Base-by-base conservation (phyloP, 2,329 filamentous ascomycete genomes). In the Botrytis squamosa region DNA sequence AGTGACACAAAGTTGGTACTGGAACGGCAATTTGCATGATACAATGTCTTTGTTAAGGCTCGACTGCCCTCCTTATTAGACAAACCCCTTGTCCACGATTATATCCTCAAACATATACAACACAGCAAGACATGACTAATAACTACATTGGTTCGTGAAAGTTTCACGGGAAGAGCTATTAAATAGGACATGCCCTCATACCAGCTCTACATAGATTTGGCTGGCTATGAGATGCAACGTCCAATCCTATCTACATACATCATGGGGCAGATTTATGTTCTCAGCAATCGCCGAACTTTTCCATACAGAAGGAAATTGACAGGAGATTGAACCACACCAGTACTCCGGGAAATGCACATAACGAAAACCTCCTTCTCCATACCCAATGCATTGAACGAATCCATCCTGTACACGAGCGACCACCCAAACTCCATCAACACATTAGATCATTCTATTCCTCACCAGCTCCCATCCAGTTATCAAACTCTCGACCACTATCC, bases 381-480 rank as follows among this genome's bases (percentile, higher is more conserved):
- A 69, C 65, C 46, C 55, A 46, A 60, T 71, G 57, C 59, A 33
- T 66, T 63, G 38, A 46, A 68, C 52, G n/a, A 57, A 57, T 29
- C 14, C 52, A 73, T 44, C 69, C 59, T 72, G 40, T 73, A 63
- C 72, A 64, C 40, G 20, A 38, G 46, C 22, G 57, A 42, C 64
- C n/a, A n/a, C 40, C 52, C 25, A 22, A 42, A 70, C 72, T 70
- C 63, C 55, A 55, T 67, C 55, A 42, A 38, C 29, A n/a, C 25
- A 20, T 59, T 25, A 33, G 38, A 36, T n/a, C 20, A 20, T 20
- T 38, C 67, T 52, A 72, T 69, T 60, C 65, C 69, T 71, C 73
- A 25, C 77, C 77, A 20, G 72, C 74, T 38, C 77, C 76, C 76
- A 81, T 78, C 80, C 80, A 81, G 57, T 80, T 80, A 29, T 81